These are phyloP conservation scores for Hyphodiscus hymeniophilus DNA, from an alignment of 495 filamentous ascomycete species.

Conservation along the genomic window DNA sequence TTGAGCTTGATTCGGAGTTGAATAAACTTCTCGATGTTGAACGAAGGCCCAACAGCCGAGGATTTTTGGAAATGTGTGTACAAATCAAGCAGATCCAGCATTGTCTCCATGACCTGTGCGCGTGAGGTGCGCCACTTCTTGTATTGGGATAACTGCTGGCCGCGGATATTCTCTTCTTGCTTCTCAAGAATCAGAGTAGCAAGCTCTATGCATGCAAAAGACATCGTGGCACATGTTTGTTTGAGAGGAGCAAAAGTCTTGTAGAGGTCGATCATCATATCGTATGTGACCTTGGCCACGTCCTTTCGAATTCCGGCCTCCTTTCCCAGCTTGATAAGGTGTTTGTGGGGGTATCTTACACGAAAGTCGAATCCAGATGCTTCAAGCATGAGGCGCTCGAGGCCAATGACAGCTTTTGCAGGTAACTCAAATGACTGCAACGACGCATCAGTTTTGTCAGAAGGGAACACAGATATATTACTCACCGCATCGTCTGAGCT, in stretches of 20 bases:
- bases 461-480: constrained; percentile 7
- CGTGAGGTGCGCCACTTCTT: constrained; percentile 51
- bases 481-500: constrained; percentile 75
- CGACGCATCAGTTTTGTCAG: constrained; percentile 9
- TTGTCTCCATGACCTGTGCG: constrained; percentile 71
- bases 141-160: constrained; percentile 25
- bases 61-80: constrained; percentile 67
- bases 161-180: constrained; percentile 10
- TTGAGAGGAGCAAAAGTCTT: constrained; percentile 90
- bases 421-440: constrained; percentile 66
- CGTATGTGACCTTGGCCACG: constrained; percentile 58
- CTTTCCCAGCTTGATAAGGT: constrained; percentile 64
- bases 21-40: constrained; percentile 68
- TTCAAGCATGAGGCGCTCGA: constrained; percentile 93
- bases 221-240: constrained; percentile 70
- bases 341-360: constrained; percentile 77
- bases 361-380: constrained; percentile 88
- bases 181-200: constrained; percentile 49
- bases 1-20: constrained; percentile 80
- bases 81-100: constrained; percentile 79
- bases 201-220: constrained; percentile 74
- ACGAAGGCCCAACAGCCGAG: constrained; percentile 64
- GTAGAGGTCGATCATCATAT: constrained; percentile 81
- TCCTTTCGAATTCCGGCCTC: constrained; percentile 39
- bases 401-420: constrained; percentile 69